These are phyloP conservation scores for Cladosporium sphaerospermum DNA, from an alignment of 2,329 filamentous ascomycete species.

Conservation along the genomic window DNA sequence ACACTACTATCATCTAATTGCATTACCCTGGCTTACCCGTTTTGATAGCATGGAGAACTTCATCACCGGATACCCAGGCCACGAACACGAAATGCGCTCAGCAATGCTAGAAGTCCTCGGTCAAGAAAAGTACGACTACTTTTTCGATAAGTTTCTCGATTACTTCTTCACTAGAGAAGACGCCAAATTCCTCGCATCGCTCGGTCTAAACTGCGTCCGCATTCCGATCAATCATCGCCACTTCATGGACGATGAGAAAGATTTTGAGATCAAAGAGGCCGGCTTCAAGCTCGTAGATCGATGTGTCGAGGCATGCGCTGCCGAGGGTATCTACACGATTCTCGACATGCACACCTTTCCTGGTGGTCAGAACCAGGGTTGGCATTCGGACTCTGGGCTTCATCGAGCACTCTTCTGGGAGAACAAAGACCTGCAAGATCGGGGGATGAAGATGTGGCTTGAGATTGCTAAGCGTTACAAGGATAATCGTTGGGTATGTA, in stretches of 20 bases:
- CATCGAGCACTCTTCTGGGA: conserved; percentile 47
- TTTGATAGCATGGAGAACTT: conserved; percentile 47
- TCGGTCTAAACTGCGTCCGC: conserved; percentile 53
- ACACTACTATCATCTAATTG: too few species aligned
- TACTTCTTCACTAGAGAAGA: conserved; percentile 56
- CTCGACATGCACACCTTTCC: conserved; percentile 46
- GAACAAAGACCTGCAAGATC: conserved; percentile 46
- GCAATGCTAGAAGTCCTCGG: conserved; percentile 50
- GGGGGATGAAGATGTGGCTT: conserved; percentile 45
- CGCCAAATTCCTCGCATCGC: conserved; percentile 50
- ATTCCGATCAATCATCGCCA: conserved; percentile 57
- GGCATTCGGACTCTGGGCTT: conserved; percentile 45
- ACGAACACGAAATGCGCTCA: conserved; percentile 51
- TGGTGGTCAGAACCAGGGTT: conserved; percentile 46
- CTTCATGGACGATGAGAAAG: conserved; percentile 44
- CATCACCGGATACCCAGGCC: conserved; percentile 56
- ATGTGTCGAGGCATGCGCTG: conserved; percentile 43
- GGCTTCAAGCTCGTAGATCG: conserved; percentile 48
- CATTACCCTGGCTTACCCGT: too few species aligned
- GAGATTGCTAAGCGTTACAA: conserved; percentile 42
- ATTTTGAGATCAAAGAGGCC: conserved; percentile 34
- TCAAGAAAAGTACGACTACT: conserved; percentile 52
- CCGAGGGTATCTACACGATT: conserved; percentile 45
- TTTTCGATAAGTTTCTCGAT: conserved; percentile 52
- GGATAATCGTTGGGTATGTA: conserved; percentile 37